Evolutionary conservation across 257 asterid species (phyloP), one percentile per base, ranked within the genome.

Genomic region (Lycium barbarum): DNA sequence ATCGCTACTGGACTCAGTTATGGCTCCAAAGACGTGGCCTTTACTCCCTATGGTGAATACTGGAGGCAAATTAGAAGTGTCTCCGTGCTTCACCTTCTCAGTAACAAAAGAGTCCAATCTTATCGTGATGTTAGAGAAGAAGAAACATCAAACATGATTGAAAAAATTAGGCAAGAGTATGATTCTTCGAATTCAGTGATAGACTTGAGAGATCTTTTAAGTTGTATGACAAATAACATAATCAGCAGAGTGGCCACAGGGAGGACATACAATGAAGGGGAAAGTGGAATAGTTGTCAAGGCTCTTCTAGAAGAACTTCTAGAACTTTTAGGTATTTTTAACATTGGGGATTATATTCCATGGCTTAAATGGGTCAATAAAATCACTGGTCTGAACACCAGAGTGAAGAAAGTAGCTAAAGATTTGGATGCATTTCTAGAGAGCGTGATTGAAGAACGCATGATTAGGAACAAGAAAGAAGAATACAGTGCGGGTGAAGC

Each of bases 181-280:
- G 88, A 71, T n/a, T 65, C 53, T 6, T 74, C 71, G n/a, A 49
- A 13, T 35, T 7, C 84, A 35, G 45, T 12, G 43, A 71, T 93
- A 1, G 81, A 93, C 57, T 81, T 92, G 72, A 88, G 83, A 45
- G 91, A 89, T 0, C n/a, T 43, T 11, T 11, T 93, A 4, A 18
- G 18, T 7, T 26, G 79, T 0, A 15, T 91, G 13, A 88, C 94
- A 0, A 86, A 85, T 12, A 88, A 88, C 15, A 80, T 93, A 0
- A 7, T 92, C 5, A 85, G 91, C 63, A 88, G 91, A 86, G 92
- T 83, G 67, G 90, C 90, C 0, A 45, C 90, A 2, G 94, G 96
- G 49, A 88, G 54, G 80, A 89, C 86, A 78, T 89, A 88, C 22
- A 62, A 84, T 1, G 83, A 88, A 7, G 90, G 33, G 33, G 33